Evolutionary conservation across 805 yeast genomes (phyloP), one percentile per base, ranked within the genome.

Genomic region (Suhomyces canberraensis): DNA sequence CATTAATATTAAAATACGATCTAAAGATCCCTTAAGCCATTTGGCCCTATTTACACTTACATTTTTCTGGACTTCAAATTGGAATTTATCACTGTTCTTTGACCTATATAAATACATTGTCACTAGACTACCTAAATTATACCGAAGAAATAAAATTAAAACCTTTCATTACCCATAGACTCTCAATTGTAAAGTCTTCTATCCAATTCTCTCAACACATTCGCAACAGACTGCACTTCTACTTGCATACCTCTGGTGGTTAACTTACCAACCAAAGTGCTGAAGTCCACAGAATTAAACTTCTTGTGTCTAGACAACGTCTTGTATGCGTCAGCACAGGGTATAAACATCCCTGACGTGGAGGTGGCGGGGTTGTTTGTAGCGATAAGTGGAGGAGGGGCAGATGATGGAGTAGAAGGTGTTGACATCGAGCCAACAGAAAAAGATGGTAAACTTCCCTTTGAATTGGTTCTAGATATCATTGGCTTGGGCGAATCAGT

Each of bases 321-420:
- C 60, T 81, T 84, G 62, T 87, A 89, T 0, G 96, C 96, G 51
- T 89, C 95, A 11, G 90, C 79, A 53, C 93, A 84, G 2, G 96
- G 95, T 32, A 89, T 86, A 46, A 79, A 89, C 50, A 79, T 75
- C 33, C 66, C 76, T 29, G 40, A 39, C 1, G 50, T 35, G 7
- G 48, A 37, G 1, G 48, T 39, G 13, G 45, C 45, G 3, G 45
- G 45, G 31, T 39, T 35, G 29, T 37, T 42, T 14, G 46, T 39
- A 9, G 43, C 41, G 14, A 39, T 31, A 20, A 37, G 31, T 11
- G 43, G 41, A 16, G 43, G 43, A 51, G 45, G 44, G 8, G 42
- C 37, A 2, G 54, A 33, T 4, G 42, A 41, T 3, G 57, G 52
- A 4, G 59, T 46, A 11, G 48, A 37, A 2, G 59, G 51, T 11